A percentile compares a stretch with the other conserved stretches of the same genome.
Conservation (phyloP, 495 filamentous ascomycete genomes). For the Penicillium alfredii region DNA sequence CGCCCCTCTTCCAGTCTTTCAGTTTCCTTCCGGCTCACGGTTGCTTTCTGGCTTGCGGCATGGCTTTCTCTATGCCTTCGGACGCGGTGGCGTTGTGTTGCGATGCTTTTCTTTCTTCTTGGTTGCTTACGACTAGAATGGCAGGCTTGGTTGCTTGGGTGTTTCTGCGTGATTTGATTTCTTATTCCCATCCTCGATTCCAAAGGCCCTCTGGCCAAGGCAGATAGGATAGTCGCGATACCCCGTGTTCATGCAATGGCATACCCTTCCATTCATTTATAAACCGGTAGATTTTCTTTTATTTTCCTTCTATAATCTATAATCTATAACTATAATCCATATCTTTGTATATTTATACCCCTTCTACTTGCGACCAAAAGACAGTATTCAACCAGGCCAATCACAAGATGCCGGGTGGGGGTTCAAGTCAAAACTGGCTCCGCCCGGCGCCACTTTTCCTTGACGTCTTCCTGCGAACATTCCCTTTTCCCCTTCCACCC, state of each 20-base stretch:
- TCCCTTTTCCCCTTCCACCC: constrained; percentile 3
- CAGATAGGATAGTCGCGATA: neutral
- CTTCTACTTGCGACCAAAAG: neutral
- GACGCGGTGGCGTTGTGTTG: constrained; percentile 10
- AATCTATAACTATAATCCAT: no score
- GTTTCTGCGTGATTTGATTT: constrained; percentile 5
- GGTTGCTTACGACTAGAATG: constrained; percentile 21
- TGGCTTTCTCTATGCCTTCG: constrained; percentile 8
- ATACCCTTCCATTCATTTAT: no score
- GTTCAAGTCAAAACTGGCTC: constrained; percentile 6
- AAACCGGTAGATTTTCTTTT: no score
- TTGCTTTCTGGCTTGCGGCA: no score
- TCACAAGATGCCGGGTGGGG: neutral
- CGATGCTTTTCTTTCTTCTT: constrained; percentile 1
- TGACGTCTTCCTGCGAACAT: constrained; percentile 19
- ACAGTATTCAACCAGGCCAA: neutral
- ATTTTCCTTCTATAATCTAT: no score
- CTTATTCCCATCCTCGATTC: constrained; percentile 1
- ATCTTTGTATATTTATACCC: neutral
- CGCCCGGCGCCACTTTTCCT: constrained; percentile 27
- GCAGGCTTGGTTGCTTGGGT: constrained; percentile 11
- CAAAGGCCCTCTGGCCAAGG: no score
- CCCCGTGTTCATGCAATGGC: no score
- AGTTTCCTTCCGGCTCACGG: neutral
- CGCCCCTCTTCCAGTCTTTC: constrained; percentile 1